These are phyloP conservation scores for Ganoderma meredithae DNA, from an alignment of 1,284 basidiomycete species.

Conservation along the genomic window DNA sequence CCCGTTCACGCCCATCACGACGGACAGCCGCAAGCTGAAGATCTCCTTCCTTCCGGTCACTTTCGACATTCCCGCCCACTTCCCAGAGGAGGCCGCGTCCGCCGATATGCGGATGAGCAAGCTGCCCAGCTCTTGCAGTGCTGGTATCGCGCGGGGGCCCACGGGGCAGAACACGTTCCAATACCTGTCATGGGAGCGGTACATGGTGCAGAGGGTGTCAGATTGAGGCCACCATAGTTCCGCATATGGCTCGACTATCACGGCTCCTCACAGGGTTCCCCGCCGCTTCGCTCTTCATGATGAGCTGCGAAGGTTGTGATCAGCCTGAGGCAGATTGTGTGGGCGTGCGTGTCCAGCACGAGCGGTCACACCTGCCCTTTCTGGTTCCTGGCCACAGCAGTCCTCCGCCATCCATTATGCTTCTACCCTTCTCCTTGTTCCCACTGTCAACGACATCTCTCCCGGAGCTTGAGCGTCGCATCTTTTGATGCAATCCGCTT, in stretches of 20 bases:
- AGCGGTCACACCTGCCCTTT: neutral
- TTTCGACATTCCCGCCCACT: conserved; percentile 47
- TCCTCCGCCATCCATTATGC: neutral
- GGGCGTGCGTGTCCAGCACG: neutral
- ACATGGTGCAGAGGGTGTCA: conserved; percentile 54
- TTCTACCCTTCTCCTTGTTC: neutral
- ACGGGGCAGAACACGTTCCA: conserved; percentile 54
- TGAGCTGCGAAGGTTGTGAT: neutral
- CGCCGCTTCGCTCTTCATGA: neutral
- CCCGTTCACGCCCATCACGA: conserved; percentile 55
- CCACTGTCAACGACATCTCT: neutral
- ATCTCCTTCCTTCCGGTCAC: conserved; percentile 53
- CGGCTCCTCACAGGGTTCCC: neutral
- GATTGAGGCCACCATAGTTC: conserved; percentile 11
- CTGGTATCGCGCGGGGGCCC: conserved; percentile 36
- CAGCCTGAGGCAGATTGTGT: neutral
- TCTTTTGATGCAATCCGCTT: neutral
- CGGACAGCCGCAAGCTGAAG: conserved; percentile 61
- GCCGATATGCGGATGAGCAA: conserved; percentile 42
- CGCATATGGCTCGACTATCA: neutral
- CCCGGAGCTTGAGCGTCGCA: neutral
- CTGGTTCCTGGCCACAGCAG: neutral
- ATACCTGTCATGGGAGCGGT: conserved; percentile 70
- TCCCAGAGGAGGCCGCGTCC: conserved; percentile 26
- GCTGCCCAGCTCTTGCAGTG: conserved; percentile 8